Base-by-base conservation (phyloP, 495 filamentous ascomycete species). In the Hypoxylon lienhwacheense region DNA sequence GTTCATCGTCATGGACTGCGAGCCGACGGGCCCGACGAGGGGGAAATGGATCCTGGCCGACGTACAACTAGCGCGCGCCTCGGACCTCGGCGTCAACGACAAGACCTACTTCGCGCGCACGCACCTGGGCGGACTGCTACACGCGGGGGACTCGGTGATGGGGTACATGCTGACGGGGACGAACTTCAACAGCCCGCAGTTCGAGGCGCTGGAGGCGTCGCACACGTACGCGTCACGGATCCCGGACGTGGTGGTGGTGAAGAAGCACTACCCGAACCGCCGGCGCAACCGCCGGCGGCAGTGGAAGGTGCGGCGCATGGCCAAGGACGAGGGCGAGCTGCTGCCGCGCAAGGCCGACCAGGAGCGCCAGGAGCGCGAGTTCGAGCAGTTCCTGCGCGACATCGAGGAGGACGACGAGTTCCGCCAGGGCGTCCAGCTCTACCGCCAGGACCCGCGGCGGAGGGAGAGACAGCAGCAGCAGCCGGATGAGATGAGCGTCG, bases 301-400 rank as follows among this genome's bases (percentile, higher is more conserved):
- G 72, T 98, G 93, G 93, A 87, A 86, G 55, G 82, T 98, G 63
- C 91, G 88, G 83, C 89, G 92, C 61, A 95, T 98, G 88, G 82
- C 82, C 33, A 84, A 81, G 68, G 91, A 97, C 40, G 87, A 97
- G 64, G 85, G 86, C 35, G 89, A 91, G 55, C 78, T 95, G 69
- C 70, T 86, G 40, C 84, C 83, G 25, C 82, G 85, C 70, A 88
- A 90, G 67, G 74, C 89, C 41, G 92, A 97, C 66, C 85, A 88
- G 56, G 87, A 90, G 44, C 80, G 83, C 34, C 83, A 90, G 65
- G 95, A 97, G 57, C 77, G 82, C 29, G 93, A 99, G 70, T 97
- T 90, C 66, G 95, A 99, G 77, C 83, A 88, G 83, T 99, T 99
- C 82, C 73, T 99, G 73, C 83, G 88, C 31, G 95, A 97, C 70